Base-by-base conservation (phyloP, 257 asterid genomes). In the Petrea volubilis region DNA sequence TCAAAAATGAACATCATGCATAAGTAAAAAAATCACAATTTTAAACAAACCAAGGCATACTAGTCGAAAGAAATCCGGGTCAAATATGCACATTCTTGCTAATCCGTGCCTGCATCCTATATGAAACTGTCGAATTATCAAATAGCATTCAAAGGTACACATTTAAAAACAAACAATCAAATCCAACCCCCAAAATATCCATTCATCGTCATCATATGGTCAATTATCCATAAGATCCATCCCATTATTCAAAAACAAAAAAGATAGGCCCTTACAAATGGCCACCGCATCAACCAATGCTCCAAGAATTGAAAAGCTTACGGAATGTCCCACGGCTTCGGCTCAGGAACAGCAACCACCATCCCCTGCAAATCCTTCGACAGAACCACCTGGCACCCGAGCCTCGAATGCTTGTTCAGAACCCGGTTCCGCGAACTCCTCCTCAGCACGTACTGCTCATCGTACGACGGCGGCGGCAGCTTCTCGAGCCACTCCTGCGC, bases 401-500 rank as follows among this genome's bases (percentile, higher is more conserved):
- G 86, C 81, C 90, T 79, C 53, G 90, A 67, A 56, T 84, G 90
- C 81, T 84, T 77, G 80, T 84, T 84, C 77, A 77, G 20, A 2
- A 50, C 78, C n/a, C 86, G 83, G 58, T 80, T 84, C 77, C 84
- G 60, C 21, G 96, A 91, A 70, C 80, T 86, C 85, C 85, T 85
- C 74, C 15, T 79, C 77, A 84, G 28, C 64, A 84, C 84, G 50
- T 84, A 84, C 83, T 84, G 17, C 85, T 84, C 89, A 7, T 84
- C 89, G 36, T 84, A 67, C 64, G 97, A 43, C 29, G 83, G 75
- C 25, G 92, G 83, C 41, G 99, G 99, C 29, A 93, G 90, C 83
- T 90, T 93, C 53, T 88, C 96, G 40, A 93, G 93, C 98, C 98
- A 93, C 70, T 94, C 97, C 86, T 94, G 89, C 53, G 97, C 97